Conservation (phyloP, 352 stramenopile species). For the Halophytophthora polymorphica region DNA sequence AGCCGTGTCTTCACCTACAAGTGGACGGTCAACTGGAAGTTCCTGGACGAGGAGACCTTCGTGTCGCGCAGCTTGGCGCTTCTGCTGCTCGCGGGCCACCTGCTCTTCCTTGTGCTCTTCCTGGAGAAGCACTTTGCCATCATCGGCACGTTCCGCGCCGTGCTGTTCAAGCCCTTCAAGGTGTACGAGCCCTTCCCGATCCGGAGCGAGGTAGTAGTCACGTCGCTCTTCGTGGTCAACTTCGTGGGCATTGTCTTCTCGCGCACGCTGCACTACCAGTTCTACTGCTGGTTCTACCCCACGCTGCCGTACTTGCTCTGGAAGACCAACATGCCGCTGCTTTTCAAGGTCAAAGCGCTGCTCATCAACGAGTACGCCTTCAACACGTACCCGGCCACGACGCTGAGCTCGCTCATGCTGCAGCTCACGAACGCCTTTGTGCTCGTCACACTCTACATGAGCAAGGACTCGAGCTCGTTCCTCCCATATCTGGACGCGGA, state of each 20-base stretch:
- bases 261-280: constrained; percentile 98
- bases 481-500: constrained; percentile 80
- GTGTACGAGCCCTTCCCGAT: constrained; percentile 81
- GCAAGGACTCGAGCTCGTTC: constrained; percentile 58
- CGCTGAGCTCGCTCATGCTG: constrained; percentile 87
- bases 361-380: constrained; percentile 90
- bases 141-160: constrained; percentile 64
- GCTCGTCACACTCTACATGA: constrained; percentile 74
- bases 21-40: constrained; percentile 99
- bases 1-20: constrained; percentile 97
- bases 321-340: constrained; percentile 80
- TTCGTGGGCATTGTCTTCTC: constrained; percentile 97
- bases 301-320: constrained; percentile 94
- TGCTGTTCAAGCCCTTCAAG: constrained; percentile 64
- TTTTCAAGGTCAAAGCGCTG: constrained; percentile 83
- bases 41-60: constrained; percentile 75
- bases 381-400: constrained; percentile 95
- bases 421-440: constrained; percentile 91
- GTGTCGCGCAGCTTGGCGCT: constrained; percentile 68
- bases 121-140: constrained; percentile 85
- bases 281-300: constrained; percentile 96
- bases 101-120: constrained; percentile 74
- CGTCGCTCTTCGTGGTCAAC: constrained; percentile 90
- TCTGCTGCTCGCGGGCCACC: constrained; percentile 48
- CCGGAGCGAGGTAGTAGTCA: constrained; percentile 81